Base-by-base conservation (phyloP, 2,329 filamentous ascomycete genomes). In the Fusarium begoniae region DNA sequence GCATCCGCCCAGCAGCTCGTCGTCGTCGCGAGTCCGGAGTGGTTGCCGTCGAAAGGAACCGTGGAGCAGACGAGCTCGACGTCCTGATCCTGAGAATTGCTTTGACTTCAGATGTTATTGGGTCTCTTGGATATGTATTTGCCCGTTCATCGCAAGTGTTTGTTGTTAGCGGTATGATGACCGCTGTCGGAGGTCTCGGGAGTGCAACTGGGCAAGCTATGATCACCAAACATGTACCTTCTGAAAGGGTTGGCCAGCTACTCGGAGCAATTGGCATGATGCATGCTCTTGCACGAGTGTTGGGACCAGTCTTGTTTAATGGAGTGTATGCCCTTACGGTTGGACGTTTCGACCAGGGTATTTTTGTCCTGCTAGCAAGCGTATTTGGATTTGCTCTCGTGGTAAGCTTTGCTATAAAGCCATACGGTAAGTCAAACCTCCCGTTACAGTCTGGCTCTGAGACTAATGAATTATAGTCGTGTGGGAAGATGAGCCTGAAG, bases 151-250 rank as follows among this genome's bases (percentile, higher is more conserved):
- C 90, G 7, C 82, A 85, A 0, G 74, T 93, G 2, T 96, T 98
- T 81, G 88, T 94, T 8, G 71, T 90, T 2, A 92, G 91, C 24
- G 96, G 94, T 54, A 85, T 94, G 50, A 77, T 95, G 24, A 92
- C 94, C 4, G 88, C 94, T 0, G 84, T 97, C 44, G 96, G 96
- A 30, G 95, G 95, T 3, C 91, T 98, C 51, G 95, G 93, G 1
- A 92, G 92, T 41, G 95, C 96, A 3, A 96, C 94, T 0, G 87
- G 97, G 56, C 94, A 97, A 79, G 92, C 93, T 4, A 89, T 93
- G 2, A 85, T 98, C 57, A 98, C 95, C 26, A 98, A 98, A 80
- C 96, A 98, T 81, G 92, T 98, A 1, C 94, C 95, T 1, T 87
- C 91, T 2, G 93, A 96, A 72, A 89, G 90, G 53, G 92, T 96